Percentiles rank a stretch among this genome's conserved stretches.
These are phyloP conservation scores for Hortiboletus campestris DNA, from an alignment of 768 basidiomycete genomes.

Conservation along the genomic window DNA sequence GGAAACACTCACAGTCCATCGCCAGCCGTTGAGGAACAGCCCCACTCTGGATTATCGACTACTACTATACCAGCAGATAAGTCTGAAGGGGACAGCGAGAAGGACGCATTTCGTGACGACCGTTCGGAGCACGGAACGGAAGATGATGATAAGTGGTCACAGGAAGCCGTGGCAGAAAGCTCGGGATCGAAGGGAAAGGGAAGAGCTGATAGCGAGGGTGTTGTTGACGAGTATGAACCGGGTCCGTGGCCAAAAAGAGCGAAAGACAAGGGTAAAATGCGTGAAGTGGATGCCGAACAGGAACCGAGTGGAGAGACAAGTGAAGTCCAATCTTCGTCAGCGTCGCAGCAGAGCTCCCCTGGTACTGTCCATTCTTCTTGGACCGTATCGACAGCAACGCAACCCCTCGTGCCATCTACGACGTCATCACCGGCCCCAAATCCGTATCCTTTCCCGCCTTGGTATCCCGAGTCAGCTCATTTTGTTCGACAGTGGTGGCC, in stretches of 20 bases:
- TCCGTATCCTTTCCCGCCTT: constrained; percentile 64
- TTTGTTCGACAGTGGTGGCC: constrained; percentile 86
- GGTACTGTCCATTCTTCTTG: constrained; percentile 5
- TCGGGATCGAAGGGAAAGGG: constrained; percentile 26
- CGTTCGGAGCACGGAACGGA: constrained; percentile 12
- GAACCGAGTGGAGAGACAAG: constrained; percentile 10
- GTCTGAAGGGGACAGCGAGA: not conserved
- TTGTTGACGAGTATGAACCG: constrained; percentile 8
- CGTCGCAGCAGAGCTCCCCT: constrained; percentile 10
- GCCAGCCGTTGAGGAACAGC: not conserved
- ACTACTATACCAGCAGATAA: not conserved
- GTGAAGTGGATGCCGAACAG: constrained; percentile 12
- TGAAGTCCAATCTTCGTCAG: constrained; percentile 7
- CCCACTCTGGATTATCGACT: constrained; percentile 2
- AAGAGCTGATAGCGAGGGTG: constrained; percentile 19
- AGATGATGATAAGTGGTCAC: constrained; percentile 24
- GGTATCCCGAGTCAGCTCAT: constrained; percentile 73
- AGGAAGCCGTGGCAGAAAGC: constrained; percentile 17
- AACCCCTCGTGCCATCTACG: not conserved
- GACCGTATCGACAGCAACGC: not conserved
- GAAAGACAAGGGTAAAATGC: constrained; percentile 24
- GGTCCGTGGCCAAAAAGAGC: constrained; percentile 8
- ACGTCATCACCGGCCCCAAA: constrained; percentile 37
- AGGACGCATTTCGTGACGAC: not conserved
- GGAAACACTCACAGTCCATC: not conserved